phyloP scores from a whole-genome alignment of 306 rosid species.

The Pterocarpus santalinus region DNA sequence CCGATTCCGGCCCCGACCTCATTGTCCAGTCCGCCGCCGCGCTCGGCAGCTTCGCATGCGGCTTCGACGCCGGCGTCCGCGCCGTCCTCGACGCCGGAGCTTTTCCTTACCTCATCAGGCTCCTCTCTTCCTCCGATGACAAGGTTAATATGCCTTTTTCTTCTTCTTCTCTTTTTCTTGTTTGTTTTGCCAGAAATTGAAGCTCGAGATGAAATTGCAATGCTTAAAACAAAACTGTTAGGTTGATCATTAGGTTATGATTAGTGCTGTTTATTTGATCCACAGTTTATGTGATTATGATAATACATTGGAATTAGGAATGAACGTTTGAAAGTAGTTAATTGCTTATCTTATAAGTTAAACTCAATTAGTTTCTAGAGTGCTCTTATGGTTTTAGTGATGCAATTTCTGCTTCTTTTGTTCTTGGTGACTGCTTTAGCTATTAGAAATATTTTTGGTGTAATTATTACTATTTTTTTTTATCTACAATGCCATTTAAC shows the following conservation, averaged over 20 bases:
- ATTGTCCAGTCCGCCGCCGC: conserved; percentile 77
- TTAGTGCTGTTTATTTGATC: conserved; percentile 16
- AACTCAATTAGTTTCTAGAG: background rate
- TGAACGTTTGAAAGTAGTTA: background rate
- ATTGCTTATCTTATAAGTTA: background rate
- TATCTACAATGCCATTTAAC: conserved; percentile 11
- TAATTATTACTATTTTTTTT: background rate
- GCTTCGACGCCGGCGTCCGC: conserved; percentile 65
- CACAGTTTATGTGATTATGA: conserved; percentile 2
- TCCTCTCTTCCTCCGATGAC: conserved; percentile 57
- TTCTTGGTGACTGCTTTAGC: background rate
- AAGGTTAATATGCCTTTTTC: conserved; percentile 53
- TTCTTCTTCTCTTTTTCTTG: background rate
- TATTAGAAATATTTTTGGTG: background rate
- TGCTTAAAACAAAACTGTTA: conserved; percentile 6
- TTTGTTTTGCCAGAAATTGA: conserved; percentile 30
- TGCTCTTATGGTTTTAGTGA: background rate
- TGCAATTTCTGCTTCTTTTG: background rate
- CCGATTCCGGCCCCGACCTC: conserved; percentile 54
- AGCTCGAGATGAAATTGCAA: conserved; percentile 29
- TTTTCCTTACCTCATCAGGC: conserved; percentile 58
- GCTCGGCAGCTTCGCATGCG: conserved; percentile 78
- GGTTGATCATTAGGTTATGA: conserved; percentile 22
- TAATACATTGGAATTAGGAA: conserved; percentile 6
- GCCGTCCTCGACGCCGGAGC: conserved; percentile 75